Percentiles rank a stretch among this genome's conserved stretches.
Evolutionary conservation across 345 rosid genomes (phyloP).

Genomic region (Murraya koenigii): DNA sequence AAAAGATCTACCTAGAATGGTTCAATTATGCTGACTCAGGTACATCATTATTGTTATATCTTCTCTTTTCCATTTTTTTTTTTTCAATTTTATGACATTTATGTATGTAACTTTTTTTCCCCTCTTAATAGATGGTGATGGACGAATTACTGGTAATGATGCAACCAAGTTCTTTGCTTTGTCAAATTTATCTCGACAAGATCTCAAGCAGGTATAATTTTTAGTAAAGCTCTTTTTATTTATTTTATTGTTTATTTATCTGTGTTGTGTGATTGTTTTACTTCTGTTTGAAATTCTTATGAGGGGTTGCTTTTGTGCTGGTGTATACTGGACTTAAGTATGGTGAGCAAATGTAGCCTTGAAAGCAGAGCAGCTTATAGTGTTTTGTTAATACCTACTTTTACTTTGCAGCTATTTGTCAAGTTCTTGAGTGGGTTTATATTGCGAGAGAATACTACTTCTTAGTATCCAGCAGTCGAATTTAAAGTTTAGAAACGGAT

Average conservation of each 20-base stretch:
- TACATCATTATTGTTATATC: constrained; percentile 2
- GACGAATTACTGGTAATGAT: constrained; percentile 84
- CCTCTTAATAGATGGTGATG: constrained; percentile 57
- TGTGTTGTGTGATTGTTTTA: background rate
- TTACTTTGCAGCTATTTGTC: no score
- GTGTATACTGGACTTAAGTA: background rate
- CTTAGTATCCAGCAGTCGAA: background rate
- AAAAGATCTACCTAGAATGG: constrained; percentile 84
- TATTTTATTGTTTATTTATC: background rate
- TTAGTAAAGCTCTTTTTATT: background rate
- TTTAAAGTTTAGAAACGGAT: background rate
- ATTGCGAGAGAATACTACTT: no score
- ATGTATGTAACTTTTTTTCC: background rate
- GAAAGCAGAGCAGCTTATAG: background rate
- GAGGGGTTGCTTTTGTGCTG: background rate
- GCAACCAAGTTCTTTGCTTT: constrained; percentile 77
- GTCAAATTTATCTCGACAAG: constrained; percentile 76
- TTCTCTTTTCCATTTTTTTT: background rate
- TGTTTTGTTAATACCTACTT: background rate
- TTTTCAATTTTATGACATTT: background rate
- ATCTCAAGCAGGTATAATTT: constrained; percentile 74
- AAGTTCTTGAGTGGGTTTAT: no score
- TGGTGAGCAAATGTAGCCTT: background rate
- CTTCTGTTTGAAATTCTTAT: background rate
- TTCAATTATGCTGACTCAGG: constrained; percentile 84